Conservation (phyloP, 495 filamentous ascomycete genomes). For the Mycothermus thermophilus region DNA sequence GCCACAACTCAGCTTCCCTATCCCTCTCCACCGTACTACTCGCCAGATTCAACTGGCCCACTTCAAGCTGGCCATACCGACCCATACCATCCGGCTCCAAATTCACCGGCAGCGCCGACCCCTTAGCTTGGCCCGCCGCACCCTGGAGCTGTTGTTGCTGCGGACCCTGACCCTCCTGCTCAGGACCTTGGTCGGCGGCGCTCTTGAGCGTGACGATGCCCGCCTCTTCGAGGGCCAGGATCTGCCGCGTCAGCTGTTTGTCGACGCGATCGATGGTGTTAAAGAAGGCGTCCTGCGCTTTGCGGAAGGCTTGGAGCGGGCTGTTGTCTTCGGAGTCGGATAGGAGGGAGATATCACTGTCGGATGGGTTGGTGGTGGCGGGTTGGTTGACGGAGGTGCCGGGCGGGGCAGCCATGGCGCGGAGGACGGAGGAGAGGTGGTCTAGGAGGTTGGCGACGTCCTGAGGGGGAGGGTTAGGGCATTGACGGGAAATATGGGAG, state of each 20-base stretch:
- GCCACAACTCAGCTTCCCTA: constrained; percentile 69
- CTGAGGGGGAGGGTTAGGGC: constrained; percentile 13
- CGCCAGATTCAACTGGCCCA: constrained; percentile 74
- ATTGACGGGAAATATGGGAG: neutral
- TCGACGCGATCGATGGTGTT: constrained; percentile 54
- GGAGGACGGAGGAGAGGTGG: constrained; percentile 53
- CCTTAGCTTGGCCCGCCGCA: neutral
- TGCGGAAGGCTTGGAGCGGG: constrained; percentile 46
- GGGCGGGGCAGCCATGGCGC: constrained; percentile 45
- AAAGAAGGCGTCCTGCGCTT: constrained; percentile 50
- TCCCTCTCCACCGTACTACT: constrained; percentile 61
- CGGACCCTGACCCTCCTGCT: neutral
- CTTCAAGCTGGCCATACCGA: constrained; percentile 51
- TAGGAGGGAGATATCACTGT: constrained; percentile 1
- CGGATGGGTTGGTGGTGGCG: neutral
- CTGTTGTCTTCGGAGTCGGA: constrained; percentile 19
- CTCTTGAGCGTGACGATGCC: constrained; percentile 46
- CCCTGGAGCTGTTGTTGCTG: constrained; percentile 8
- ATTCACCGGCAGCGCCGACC: constrained; percentile 2
- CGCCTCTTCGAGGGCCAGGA: constrained; percentile 66
- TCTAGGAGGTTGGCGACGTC: constrained; percentile 44
- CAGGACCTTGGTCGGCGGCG: neutral
- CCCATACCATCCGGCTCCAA: constrained; percentile 38
- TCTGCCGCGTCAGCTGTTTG: constrained; percentile 59
- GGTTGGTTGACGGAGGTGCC: constrained; percentile 19